phyloP scores from a whole-genome alignment of 129 eudicot genomes.

The Sambucus nigra region DNA sequence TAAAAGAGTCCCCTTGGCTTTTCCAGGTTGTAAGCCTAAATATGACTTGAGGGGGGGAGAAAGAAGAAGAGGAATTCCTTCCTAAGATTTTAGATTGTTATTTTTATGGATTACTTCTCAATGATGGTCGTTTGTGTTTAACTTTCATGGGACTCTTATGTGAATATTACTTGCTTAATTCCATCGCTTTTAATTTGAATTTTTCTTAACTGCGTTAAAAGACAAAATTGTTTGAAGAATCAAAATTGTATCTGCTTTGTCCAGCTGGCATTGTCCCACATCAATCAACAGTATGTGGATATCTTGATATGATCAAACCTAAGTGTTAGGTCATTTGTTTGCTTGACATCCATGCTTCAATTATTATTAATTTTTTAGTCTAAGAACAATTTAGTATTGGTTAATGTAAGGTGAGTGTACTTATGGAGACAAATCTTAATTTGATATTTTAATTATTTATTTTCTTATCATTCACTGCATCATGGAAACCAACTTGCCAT shows the following conservation, averaged over 20 bases:
- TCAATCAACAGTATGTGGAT: conserved; percentile 1
- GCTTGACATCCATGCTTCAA: not conserved
- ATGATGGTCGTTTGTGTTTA: conserved; percentile 19
- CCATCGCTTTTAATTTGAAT: conserved; percentile 7
- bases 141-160: conserved; percentile 22
- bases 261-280: not conserved
- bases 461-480: conserved; percentile 1
- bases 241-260: not conserved
- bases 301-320: not conserved
- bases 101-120: conserved; percentile 13
- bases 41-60: conserved; percentile 53
- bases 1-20: conserved; percentile 68
- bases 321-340: not conserved
- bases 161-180: conserved; percentile 9
- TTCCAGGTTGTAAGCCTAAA: conserved; percentile 72
- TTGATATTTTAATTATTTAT: conserved; percentile 10
- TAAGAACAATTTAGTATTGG: not conserved
- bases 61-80: conserved; percentile 8
- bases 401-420: conserved; percentile 13
- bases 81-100: conserved; percentile 19
- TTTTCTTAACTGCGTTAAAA: not conserved
- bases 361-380: not conserved
- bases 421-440: conserved; percentile 31
- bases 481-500: conserved; percentile 21
- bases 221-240: not conserved